Evolutionary conservation across 192 early-diverging fungal genomes (phyloP), one percentile per base, ranked within the genome.

Genomic region (Coemansia sp.): DNA sequence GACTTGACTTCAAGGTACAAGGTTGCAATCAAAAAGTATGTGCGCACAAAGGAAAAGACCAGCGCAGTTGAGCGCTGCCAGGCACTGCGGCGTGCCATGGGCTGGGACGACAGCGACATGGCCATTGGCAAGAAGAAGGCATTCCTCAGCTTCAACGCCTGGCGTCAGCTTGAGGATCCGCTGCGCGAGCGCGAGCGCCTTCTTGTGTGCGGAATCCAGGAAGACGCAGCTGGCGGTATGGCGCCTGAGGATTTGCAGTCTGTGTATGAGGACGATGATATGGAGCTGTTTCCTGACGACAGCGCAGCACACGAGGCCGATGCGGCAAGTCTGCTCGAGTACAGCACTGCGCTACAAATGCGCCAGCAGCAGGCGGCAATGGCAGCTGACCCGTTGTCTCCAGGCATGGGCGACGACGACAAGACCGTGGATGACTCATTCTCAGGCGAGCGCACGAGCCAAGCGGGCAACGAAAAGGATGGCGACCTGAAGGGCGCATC

Each of bases 161-260:
- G 94, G 95, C 84, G 89, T 58, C 81, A 82, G 35, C 83, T 98
- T 16, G 95, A 98, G 70, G 87, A 89, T 55, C 77, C 76, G 16
- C 85, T 98, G 48, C 82, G 88, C n/a, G 84, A 80, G 40, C 62
- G 77, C 19, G 90, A 94, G 62, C 84, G 81, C 23, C 82, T 80
- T 52, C 58, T 79, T 6, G 69, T 66, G 43, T 72, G 69, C 21
- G 76, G 76, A 40, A 60, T 79, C 38, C 67, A 73, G 31, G 76
- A 67, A 11, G 70, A 64, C 23, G 54, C 51, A 4, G 58, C 65
- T 2, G 42, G 50, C 16, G 18, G 40, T 0, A 55, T 62, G 28
- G 50, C 61, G 3, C 65, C 76, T n/a, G 76, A 72, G 47, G 76
- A 79, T 51, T 42, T 79, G 55, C 76, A 79, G 59, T 79, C 76